Percentiles rank a stretch among this genome's conserved stretches.
phyloP scores from a whole-genome alignment of 768 basidiomycete species.

The Kwoniella mangroviensis region DNA sequence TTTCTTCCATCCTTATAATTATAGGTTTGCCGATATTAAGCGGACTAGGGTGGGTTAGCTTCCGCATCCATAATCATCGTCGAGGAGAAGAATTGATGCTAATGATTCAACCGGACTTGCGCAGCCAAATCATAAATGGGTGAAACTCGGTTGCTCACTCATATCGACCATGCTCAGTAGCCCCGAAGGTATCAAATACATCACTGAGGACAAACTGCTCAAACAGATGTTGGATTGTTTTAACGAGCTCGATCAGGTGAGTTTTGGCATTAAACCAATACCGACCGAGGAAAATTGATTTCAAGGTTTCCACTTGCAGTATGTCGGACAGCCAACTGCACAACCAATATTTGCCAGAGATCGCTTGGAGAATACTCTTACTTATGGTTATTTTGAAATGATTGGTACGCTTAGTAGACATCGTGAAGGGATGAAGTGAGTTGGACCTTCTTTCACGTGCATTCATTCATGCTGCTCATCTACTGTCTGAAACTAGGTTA shows the following conservation, averaged over 20 bases:
- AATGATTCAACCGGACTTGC: neutral
- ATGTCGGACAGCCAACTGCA: slow-evolving; percentile 35
- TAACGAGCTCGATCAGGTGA: slow-evolving; percentile 87
- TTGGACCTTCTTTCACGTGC: slow-evolving; percentile 18
- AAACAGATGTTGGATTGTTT: slow-evolving; percentile 83
- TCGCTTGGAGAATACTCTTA: slow-evolving; percentile 78
- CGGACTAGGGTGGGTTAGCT: slow-evolving; percentile 65
- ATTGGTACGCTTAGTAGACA: slow-evolving; percentile 86
- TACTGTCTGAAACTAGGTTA: slow-evolving; percentile 62
- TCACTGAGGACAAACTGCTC: slow-evolving; percentile 84
- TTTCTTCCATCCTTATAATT: slow-evolving; percentile 89
- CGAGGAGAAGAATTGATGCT: too few species aligned
- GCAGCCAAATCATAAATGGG: slow-evolving; percentile 81
- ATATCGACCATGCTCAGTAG: slow-evolving; percentile 81
- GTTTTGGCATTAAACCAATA: slow-evolving; percentile 36
- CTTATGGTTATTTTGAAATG: slow-evolving; percentile 94
- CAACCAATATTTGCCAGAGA: slow-evolving; percentile 71
- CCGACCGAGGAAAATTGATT: neutral
- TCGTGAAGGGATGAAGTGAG: slow-evolving; percentile 86
- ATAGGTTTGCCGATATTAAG: slow-evolving; percentile 79
- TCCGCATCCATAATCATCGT: neutral
- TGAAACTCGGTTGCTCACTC: slow-evolving; percentile 78
- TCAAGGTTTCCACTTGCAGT: slow-evolving; percentile 16
- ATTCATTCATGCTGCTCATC: neutral
- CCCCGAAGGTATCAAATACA: slow-evolving; percentile 79